Percentiles rank a stretch among this genome's conserved stretches.
Evolutionary conservation across 805 yeast species (phyloP).

Genomic region (Candida suzukii): DNA sequence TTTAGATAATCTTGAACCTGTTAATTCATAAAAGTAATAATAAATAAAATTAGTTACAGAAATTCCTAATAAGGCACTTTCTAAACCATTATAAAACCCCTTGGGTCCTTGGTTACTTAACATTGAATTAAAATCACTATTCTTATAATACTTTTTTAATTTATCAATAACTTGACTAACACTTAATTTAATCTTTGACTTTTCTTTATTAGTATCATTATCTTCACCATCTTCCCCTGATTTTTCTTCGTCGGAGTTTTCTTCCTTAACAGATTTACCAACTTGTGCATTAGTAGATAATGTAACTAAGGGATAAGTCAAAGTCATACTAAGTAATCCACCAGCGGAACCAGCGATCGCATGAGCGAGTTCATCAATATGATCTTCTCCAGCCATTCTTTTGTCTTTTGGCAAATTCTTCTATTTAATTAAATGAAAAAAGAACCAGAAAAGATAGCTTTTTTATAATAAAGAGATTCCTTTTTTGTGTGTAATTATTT

Average conservation of each 20-base stretch:
- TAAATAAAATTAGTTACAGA: slow-evolving; percentile 82
- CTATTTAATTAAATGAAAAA: no score
- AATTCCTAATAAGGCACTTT: slow-evolving; percentile 81
- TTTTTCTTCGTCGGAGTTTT: slow-evolving; percentile 5
- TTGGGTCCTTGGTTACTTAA: slow-evolving; percentile 51
- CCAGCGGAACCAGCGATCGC: slow-evolving; percentile 95
- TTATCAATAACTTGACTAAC: neutral
- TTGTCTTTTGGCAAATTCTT: no score
- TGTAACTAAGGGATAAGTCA: slow-evolving; percentile 86
- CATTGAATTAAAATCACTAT: slow-evolving; percentile 25
- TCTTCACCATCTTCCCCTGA: neutral
- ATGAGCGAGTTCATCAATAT: slow-evolving; percentile 57
- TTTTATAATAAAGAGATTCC: no score
- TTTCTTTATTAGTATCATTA: neutral
- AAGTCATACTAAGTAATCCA: slow-evolving; percentile 79
- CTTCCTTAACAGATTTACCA: slow-evolving; percentile 15
- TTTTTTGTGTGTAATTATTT: no score
- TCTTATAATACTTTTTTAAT: slow-evolving; percentile 21
- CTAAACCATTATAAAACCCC: slow-evolving; percentile 80
- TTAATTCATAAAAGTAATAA: slow-evolving; percentile 82
- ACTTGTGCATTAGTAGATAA: slow-evolving; percentile 86
- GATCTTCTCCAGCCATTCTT: slow-evolving; percentile 5
- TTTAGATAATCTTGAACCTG: slow-evolving; percentile 24
- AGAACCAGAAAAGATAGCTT: no score
- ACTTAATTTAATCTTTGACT: neutral